These are phyloP conservation scores for Saccharomycopsis schoenii DNA, from an alignment of 805 yeast species.

Conservation along the genomic window DNA sequence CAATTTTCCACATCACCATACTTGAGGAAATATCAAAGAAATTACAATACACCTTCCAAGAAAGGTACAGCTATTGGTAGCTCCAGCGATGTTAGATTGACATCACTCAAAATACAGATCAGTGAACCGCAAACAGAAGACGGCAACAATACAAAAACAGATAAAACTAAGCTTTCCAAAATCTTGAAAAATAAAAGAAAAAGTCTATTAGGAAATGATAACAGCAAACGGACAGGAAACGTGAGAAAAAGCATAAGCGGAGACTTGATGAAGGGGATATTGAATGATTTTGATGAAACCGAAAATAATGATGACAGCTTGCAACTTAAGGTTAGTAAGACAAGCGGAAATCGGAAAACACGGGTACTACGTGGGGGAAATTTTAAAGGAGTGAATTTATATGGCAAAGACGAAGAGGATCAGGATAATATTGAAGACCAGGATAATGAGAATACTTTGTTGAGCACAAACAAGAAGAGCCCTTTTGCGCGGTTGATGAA, in stretches of 20 bases:
- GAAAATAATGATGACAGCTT: not conserved
- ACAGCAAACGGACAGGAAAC: not conserved
- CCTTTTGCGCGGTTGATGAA: not conserved
- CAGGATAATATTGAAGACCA: not conserved
- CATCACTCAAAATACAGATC: not conserved
- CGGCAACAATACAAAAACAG: not conserved
- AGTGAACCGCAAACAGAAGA: not conserved
- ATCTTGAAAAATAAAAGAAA: not conserved
- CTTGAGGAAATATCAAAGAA: constrained; percentile 1
- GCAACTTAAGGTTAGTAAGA: not conserved
- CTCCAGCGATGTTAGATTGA: not conserved
- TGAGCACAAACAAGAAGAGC: not conserved
- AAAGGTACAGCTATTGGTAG: not conserved
- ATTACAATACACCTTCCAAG: not conserved
- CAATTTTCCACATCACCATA: constrained; percentile 15
- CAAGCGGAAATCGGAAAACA: not conserved
- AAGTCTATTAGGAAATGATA: not conserved
- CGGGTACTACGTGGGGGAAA: not conserved
- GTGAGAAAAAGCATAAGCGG: not conserved
- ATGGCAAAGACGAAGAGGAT: not conserved
- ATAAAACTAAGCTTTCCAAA: not conserved
- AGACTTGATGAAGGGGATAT: not conserved
- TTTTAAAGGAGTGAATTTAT: not conserved
- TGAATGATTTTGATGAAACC: not conserved
- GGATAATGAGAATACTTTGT: not conserved